A percentile compares a stretch with the other conserved stretches of the same genome.
Conservation (phyloP, 2,329 filamentous ascomycete genomes). For the Colletotrichum lini region DNA sequence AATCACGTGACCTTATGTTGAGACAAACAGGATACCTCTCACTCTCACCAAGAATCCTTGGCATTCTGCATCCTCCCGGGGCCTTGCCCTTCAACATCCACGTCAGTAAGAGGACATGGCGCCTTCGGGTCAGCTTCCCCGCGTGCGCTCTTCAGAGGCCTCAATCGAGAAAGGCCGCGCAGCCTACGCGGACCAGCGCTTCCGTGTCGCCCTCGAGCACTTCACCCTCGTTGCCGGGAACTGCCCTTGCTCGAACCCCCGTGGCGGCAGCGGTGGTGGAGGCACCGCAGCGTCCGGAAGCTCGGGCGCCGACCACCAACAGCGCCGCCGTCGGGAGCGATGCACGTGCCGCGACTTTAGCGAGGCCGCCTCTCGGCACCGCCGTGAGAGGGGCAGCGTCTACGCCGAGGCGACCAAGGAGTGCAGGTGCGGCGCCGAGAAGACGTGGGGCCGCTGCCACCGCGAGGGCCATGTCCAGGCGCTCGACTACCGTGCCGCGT, state of each 20-base stretch:
- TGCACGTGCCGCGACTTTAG: constrained; percentile 57
- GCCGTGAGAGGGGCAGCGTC: constrained; percentile 52
- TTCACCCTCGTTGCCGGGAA: constrained; percentile 50
- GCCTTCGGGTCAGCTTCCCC: constrained; percentile 26
- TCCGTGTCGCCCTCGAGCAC: constrained; percentile 53
- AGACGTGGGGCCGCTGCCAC: constrained; percentile 57
- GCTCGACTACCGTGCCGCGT: constrained; percentile 57
- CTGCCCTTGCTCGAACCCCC: constrained; percentile 34
- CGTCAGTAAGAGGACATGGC: constrained; percentile 7
- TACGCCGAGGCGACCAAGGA: constrained; percentile 59
- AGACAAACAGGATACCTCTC: neutral
- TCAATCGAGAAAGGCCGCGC: constrained; percentile 52
- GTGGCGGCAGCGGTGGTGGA: neutral
- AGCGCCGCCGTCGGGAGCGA: constrained; percentile 52
- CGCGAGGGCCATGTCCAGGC: constrained; percentile 56
- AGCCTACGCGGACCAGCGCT: constrained; percentile 52
- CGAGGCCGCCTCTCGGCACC: constrained; percentile 48
- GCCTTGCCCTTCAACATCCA: neutral
- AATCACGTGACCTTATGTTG: neutral
- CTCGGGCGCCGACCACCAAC: constrained; percentile 45
- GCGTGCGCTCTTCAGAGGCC: constrained; percentile 46
- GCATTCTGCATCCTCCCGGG: neutral
- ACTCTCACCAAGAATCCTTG: neutral
- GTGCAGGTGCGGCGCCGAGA: constrained; percentile 55
- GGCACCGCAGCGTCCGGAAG: constrained; percentile 33